Evolutionary conservation across 2,329 filamentous ascomycete species (phyloP).

Genomic region (Tolypocladium guangdongense): DNA sequence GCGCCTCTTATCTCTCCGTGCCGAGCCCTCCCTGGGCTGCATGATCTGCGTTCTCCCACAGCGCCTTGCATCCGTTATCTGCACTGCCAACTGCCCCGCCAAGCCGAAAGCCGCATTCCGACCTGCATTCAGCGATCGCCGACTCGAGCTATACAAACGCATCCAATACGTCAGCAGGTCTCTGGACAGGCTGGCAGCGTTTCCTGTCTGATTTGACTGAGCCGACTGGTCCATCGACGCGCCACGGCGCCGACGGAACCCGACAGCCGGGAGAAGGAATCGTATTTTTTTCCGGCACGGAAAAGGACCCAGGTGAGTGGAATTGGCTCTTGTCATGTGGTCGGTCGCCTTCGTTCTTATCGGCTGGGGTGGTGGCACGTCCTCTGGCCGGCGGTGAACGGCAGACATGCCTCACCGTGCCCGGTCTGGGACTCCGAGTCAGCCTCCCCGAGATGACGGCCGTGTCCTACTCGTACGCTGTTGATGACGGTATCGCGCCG

Average conservation of each 20-base stretch:
- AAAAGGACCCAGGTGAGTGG: not conserved
- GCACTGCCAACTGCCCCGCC: not conserved
- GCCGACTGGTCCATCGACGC: not conserved
- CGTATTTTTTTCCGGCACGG: not conserved
- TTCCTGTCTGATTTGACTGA: not conserved
- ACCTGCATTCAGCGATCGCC: constrained; percentile 2
- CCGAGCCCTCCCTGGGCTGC: not conserved
- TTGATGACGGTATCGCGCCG: not conserved
- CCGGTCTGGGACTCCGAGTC: not conserved
- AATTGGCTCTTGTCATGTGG: not conserved
- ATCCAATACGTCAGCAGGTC: not conserved
- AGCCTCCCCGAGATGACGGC: not conserved
- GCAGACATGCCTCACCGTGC: not conserved
- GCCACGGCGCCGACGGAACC: not conserved
- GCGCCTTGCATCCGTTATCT: not conserved
- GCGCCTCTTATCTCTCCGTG: not conserved
- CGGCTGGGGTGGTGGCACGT: not conserved
- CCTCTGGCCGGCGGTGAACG: not conserved
- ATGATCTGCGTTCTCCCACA: not conserved
- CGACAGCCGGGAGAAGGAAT: not conserved
- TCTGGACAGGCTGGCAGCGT: not conserved
- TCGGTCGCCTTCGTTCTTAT: not conserved
- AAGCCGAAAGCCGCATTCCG: constrained; percentile 3
- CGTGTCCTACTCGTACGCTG: not conserved
- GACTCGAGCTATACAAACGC: not conserved